Evolutionary conservation across 73 alveolate species (phyloP).

Genomic region (Paramecium tetraurelia): DNA sequence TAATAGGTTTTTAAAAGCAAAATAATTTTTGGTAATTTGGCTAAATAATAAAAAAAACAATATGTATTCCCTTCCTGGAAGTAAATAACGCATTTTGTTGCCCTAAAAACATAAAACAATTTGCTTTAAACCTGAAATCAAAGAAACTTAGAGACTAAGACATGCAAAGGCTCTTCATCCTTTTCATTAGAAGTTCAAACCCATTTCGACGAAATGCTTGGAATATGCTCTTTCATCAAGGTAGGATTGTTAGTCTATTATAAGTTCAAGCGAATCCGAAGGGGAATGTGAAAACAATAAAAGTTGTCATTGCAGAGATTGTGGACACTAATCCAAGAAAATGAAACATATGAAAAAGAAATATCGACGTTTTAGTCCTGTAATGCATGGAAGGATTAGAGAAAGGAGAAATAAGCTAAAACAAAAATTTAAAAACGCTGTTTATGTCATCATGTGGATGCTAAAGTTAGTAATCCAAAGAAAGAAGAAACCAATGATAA

Average conservation of each 20-base stretch:
- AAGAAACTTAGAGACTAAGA: not conserved
- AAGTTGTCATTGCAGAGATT: slow-evolving; percentile 21
- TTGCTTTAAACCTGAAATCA: not conserved
- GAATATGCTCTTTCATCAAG: not conserved
- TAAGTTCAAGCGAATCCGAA: not conserved
- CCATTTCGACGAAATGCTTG: not conserved
- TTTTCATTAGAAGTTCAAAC: not conserved
- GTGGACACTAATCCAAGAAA: slow-evolving; percentile 2
- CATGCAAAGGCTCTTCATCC: not conserved
- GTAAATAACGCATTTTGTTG: not conserved
- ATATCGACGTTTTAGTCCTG: not conserved
- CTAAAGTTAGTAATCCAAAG: not conserved
- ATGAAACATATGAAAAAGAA: slow-evolving; percentile 8
- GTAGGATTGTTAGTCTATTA: not conserved
- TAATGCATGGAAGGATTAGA: not conserved
- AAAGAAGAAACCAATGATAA: not conserved
- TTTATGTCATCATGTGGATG: slow-evolving; percentile 16
- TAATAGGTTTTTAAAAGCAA: not conserved
- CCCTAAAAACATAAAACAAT: not conserved
- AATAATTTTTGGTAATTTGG: not conserved
- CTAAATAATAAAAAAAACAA: not conserved
- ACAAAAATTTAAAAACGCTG: not conserved
- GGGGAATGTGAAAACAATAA: not conserved
- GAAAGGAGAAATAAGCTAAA: not conserved
- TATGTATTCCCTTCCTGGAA: not conserved